Percentiles rank a stretch among this genome's conserved stretches.
phyloP scores from a whole-genome alignment of 768 basidiomycete species.

The Omphalotus guepiniiformis region DNA sequence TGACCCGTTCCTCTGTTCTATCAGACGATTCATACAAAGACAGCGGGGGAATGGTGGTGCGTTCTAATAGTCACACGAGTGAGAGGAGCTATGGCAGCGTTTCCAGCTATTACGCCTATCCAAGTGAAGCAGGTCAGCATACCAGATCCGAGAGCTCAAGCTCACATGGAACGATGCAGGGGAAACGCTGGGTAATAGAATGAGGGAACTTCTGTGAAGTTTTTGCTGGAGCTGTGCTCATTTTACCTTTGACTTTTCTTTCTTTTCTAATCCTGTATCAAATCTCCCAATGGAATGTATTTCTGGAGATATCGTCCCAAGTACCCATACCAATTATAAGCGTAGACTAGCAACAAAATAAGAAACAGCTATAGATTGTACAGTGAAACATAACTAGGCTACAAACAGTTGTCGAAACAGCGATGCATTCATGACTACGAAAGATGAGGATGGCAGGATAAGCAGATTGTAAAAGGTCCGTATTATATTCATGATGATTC shows the following conservation, averaged over 20 bases:
- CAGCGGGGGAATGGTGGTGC: conserved; percentile 22
- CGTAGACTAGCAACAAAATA: no score
- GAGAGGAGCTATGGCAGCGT: conserved; percentile 36
- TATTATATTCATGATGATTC: conserved; percentile 1
- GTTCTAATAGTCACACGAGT: conserved; percentile 34
- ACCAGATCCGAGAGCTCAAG: conserved; percentile 9
- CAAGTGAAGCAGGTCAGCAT: conserved; percentile 26
- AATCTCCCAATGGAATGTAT: no score
- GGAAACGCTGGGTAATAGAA: conserved; percentile 27
- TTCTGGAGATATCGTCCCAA: no score
- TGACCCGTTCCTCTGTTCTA: conserved; percentile 27
- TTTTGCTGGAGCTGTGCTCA: conserved; percentile 3
- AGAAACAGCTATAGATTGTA: neutral
- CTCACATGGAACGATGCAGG: conserved; percentile 6
- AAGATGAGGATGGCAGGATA: no score
- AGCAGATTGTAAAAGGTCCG: no score
- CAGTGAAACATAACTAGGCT: neutral
- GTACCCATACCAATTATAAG: neutral
- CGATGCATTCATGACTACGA: no score
- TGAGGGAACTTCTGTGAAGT: conserved; percentile 6
- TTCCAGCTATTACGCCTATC: conserved; percentile 26
- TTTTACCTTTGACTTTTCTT: no score
- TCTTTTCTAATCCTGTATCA: no score
- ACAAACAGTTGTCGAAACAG: no score
- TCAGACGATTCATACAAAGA: conserved; percentile 26